Conservation (phyloP, 75 land plant species). For the Picea sitchensis region DNA sequence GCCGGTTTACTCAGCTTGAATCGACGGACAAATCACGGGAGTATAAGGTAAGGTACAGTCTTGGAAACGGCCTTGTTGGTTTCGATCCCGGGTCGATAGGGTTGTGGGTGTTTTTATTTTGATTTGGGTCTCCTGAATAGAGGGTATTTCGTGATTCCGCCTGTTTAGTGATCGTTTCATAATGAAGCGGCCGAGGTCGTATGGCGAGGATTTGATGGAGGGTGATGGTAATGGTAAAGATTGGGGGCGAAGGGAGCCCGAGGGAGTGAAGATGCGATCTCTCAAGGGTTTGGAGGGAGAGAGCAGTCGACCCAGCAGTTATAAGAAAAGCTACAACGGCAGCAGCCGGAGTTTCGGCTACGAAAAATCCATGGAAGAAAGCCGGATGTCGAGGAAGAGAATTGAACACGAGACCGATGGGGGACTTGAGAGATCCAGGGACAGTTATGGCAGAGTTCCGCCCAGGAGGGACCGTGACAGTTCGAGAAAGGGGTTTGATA, state of each 20-base stretch:
- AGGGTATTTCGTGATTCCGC: too few relatives aligned
- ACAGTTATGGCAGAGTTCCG: not conserved
- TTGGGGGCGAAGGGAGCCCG: constrained; percentile 28
- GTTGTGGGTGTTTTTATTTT: too few relatives aligned
- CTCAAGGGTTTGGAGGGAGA: constrained; percentile 9
- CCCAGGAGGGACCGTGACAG: not conserved
- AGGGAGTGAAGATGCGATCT: constrained; percentile 22
- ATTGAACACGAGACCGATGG: constrained; percentile 35
- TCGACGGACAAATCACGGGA: too few relatives aligned
- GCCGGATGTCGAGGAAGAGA: constrained; percentile 36
- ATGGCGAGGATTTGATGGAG: constrained; percentile 46
- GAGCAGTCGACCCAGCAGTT: constrained; percentile 22
- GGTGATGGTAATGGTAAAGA: constrained; percentile 26
- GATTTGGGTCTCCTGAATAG: too few relatives aligned
- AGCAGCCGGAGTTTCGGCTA: constrained; percentile 25
- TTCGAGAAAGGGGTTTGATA: constrained; percentile 36
- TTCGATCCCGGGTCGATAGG: too few relatives aligned
- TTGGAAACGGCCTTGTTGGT: too few relatives aligned
- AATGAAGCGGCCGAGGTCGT: constrained; percentile 57
- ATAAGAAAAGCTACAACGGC: constrained; percentile 19
- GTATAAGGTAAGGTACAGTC: too few relatives aligned
- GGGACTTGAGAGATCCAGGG: constrained; percentile 20
- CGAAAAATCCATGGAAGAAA: constrained; percentile 33
- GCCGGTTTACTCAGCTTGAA: too few relatives aligned
- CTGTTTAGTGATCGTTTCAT: too few relatives aligned